These are phyloP conservation scores for Paxillus rubicundulus DNA, from an alignment of 768 basidiomycete genomes.

Conservation along the genomic window DNA sequence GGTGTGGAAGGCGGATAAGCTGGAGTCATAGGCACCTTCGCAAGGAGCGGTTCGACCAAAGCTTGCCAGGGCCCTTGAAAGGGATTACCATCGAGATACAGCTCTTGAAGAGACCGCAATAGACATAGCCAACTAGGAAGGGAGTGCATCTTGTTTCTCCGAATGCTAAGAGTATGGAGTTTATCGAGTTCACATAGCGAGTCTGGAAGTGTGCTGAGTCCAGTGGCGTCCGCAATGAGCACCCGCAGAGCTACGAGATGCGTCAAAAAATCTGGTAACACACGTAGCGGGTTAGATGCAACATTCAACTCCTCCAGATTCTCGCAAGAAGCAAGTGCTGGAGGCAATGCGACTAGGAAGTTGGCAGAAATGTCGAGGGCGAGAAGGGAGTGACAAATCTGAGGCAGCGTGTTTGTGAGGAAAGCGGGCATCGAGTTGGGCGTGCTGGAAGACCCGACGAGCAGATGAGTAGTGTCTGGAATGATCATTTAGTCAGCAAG, in stretches of 20 bases:
- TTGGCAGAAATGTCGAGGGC: slow-evolving; percentile 93
- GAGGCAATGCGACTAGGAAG: slow-evolving; percentile 79
- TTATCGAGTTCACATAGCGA: slow-evolving; percentile 70
- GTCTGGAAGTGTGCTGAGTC: slow-evolving; percentile 72
- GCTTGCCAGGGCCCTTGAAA: slow-evolving; percentile 94
- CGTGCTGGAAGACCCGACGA: slow-evolving; percentile 77
- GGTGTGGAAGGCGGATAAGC: slow-evolving; percentile 67
- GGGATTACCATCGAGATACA: slow-evolving; percentile 94
- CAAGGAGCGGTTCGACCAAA: slow-evolving; percentile 79
- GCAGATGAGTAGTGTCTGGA: slow-evolving; percentile 88
- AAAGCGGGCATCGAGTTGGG: slow-evolving; percentile 78
- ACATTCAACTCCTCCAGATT: slow-evolving; percentile 92
- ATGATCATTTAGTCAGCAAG: slow-evolving; percentile 2
- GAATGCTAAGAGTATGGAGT: slow-evolving; percentile 86
- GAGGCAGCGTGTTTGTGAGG: slow-evolving; percentile 65
- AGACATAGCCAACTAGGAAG: slow-evolving; percentile 96
- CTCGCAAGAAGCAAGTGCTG: slow-evolving; percentile 74
- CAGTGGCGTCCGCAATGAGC: slow-evolving; percentile 90
- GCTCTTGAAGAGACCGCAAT: slow-evolving; percentile 76
- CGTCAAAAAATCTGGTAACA: slow-evolving; percentile 87
- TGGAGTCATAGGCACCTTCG: slow-evolving; percentile 58
- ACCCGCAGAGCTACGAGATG: slow-evolving; percentile 76
- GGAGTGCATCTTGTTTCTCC: slow-evolving; percentile 82
- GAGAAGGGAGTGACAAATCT: slow-evolving; percentile 74
- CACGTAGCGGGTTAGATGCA: slow-evolving; percentile 84